Evolutionary conservation across 148 eudicot genomes (phyloP).

Genomic region (Chenopodium quinoa): DNA sequence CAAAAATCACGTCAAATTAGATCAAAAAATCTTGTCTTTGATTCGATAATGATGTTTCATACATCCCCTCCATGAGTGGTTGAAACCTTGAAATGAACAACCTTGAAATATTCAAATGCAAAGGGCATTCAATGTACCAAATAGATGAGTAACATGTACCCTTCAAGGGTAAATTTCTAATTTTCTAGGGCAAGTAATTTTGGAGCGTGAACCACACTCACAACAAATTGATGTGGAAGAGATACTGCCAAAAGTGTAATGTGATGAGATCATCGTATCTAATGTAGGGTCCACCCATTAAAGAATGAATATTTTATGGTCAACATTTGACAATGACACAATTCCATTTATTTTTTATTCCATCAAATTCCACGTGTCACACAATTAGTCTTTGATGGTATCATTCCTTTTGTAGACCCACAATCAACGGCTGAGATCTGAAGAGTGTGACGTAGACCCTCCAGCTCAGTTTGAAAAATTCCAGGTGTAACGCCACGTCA

Average conservation of each 20-base stretch:
- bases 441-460: not conserved
- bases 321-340: slow-evolving; percentile 16
- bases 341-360: not conserved
- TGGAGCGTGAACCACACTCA: not conserved
- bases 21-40: no score
- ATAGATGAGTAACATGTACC: no score
- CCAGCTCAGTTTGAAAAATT: not conserved
- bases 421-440: slow-evolving; percentile 7
- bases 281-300: slow-evolving; percentile 21
- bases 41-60: no score
- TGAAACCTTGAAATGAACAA: no score
- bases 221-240: not conserved
- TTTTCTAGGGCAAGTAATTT: not conserved
- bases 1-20: no score
- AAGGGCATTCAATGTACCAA: no score
- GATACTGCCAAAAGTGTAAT: slow-evolving; percentile 14
- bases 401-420: not conserved
- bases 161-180: no score
- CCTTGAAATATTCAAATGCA: no score
- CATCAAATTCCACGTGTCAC: not conserved
- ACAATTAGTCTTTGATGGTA: not conserved
- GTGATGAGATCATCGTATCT: slow-evolving; percentile 32
- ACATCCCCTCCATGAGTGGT: no score
- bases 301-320: slow-evolving; percentile 21
- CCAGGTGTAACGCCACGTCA: slow-evolving; percentile 2